These are phyloP conservation scores for Hanseniaspora nectarophila DNA, from an alignment of 805 yeast species.

Conservation along the genomic window DNA sequence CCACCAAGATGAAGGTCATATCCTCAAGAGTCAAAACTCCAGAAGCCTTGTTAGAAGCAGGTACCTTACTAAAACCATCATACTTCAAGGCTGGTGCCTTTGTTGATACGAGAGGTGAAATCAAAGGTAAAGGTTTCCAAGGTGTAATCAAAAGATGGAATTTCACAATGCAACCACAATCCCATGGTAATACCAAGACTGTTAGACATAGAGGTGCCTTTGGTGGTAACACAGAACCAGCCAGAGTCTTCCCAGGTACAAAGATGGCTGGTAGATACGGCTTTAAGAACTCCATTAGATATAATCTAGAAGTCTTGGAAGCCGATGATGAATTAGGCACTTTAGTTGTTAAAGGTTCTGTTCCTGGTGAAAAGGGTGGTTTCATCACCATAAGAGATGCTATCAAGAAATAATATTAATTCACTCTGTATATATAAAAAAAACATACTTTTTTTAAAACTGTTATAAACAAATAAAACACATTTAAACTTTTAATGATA, in stretches of 20 bases:
- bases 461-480: not conserved
- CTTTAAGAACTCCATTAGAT: slow-evolving; percentile 55
- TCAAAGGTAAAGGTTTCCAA: slow-evolving; percentile 92
- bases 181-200: slow-evolving; percentile 89
- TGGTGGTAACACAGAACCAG: slow-evolving; percentile 92
- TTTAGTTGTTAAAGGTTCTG: slow-evolving; percentile 73
- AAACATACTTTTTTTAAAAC: not conserved
- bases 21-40: slow-evolving; percentile 72
- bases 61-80: slow-evolving; percentile 69
- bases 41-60: slow-evolving; percentile 57
- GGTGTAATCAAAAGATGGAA: slow-evolving; percentile 97
- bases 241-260: slow-evolving; percentile 90
- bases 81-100: slow-evolving; percentile 73
- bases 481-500: not conserved
- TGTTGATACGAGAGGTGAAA: slow-evolving; percentile 65
- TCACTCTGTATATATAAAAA: not conserved
- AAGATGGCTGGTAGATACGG: slow-evolving; percentile 99
- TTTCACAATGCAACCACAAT: slow-evolving; percentile 76
- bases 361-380: slow-evolving; percentile 77
- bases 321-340: slow-evolving; percentile 73
- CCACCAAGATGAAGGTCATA: slow-evolving; percentile 63
- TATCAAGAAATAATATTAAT: slow-evolving; percentile 33
- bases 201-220: slow-evolving; percentile 96
- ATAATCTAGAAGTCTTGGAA: slow-evolving; percentile 64
- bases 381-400: slow-evolving; percentile 72